phyloP scores from a whole-genome alignment of 2,329 filamentous ascomycete genomes.

The Cordyceps tenuipes region DNA sequence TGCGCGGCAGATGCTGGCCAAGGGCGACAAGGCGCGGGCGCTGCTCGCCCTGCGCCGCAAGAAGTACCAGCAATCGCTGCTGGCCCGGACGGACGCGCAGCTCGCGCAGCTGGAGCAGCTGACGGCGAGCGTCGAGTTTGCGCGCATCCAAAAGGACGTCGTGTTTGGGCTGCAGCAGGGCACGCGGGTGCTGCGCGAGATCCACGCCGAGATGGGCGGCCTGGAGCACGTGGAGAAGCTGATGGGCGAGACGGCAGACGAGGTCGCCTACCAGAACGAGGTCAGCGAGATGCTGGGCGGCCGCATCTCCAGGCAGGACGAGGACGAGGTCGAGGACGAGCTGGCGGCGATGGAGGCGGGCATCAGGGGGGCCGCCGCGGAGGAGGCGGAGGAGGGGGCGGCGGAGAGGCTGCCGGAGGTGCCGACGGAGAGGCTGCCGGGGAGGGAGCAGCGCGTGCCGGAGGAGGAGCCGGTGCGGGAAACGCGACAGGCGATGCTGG shows the following conservation, averaged over 20 bases:
- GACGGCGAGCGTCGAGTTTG: slow-evolving; percentile 86
- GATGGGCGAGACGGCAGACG: slow-evolving; percentile 86
- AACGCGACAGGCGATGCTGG: slow-evolving; percentile 34
- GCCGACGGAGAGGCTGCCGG: slow-evolving; percentile 26
- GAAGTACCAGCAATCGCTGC: slow-evolving; percentile 90
- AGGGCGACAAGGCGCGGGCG: slow-evolving; percentile 71
- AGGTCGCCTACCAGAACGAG: slow-evolving; percentile 88
- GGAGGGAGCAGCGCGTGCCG: slow-evolving; percentile 15
- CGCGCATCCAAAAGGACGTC: slow-evolving; percentile 93
- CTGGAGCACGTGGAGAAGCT: slow-evolving; percentile 90
- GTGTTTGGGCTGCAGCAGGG: slow-evolving; percentile 88
- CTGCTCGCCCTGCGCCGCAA: slow-evolving; percentile 85
- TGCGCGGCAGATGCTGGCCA: slow-evolving; percentile 71
- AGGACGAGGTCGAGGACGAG: slow-evolving; percentile 97
- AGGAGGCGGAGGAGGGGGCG: background rate
- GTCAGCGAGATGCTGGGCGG: slow-evolving; percentile 85
- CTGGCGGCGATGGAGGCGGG: slow-evolving; percentile 65
- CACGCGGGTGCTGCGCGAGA: slow-evolving; percentile 79
- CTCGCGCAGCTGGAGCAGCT: slow-evolving; percentile 89
- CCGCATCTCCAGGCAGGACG: slow-evolving; percentile 85
- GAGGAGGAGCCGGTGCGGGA: slow-evolving; percentile 18
- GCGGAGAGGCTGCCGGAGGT: slow-evolving; percentile 21
- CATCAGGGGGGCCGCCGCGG: slow-evolving; percentile 12
- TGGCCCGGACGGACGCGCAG: slow-evolving; percentile 84
- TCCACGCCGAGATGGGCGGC: slow-evolving; percentile 92